Base-by-base conservation (phyloP, 495 filamentous ascomycete species). In the Hypomontagnella submonticulosa region DNA sequence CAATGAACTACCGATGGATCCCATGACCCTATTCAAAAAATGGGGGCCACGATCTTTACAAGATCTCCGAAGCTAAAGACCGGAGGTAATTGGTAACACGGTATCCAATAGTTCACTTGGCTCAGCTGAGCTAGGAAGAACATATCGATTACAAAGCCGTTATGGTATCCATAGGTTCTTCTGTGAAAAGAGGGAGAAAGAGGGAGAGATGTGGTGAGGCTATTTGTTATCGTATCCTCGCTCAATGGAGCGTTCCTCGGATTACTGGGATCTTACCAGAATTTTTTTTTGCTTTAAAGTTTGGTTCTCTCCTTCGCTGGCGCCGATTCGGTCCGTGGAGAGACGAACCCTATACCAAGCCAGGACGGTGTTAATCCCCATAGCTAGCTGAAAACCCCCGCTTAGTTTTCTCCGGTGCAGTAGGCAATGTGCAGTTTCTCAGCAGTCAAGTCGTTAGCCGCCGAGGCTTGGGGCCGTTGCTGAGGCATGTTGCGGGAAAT, bases 41-140 rank as follows among this genome's bases (percentile, higher is more conserved):
- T 30, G 58, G 59, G 59, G 51, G 59, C 42, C 34, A 43, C 41
- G 41, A 63, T 55, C 50, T 37, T 46, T 52, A 19, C 40, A 61
- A 59, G 27, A 68, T 55, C 63, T 61, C 43, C 56, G 49, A 55
- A 27, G 49, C 50, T 37, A 60, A 54, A 5, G 12, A 48, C 11
- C 16, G 9, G 59, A 60, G 15, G 27, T 52, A 37, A 60, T 64
- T 64, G 66, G 60, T 51, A 56, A 64, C 37, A 42, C 50, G 15
- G 33, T 48, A 57, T 69, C 56, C 60, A 69, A 69, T 69, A 69
- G 66, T 69, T 41, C 56, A 52, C 11, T 42, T 23, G n/a, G 30
- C 48, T 69, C 66, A 69, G 66, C 66, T 69, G 60, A 13, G 41
- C 66, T 64, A 61, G 66, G 66, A 59, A 56, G 23, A 9, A 9